Percentiles rank a stretch among this genome's conserved stretches.
These are phyloP conservation scores for Trichoderma guizhouense DNA, from an alignment of 2,329 filamentous ascomycete species.

Conservation along the genomic window DNA sequence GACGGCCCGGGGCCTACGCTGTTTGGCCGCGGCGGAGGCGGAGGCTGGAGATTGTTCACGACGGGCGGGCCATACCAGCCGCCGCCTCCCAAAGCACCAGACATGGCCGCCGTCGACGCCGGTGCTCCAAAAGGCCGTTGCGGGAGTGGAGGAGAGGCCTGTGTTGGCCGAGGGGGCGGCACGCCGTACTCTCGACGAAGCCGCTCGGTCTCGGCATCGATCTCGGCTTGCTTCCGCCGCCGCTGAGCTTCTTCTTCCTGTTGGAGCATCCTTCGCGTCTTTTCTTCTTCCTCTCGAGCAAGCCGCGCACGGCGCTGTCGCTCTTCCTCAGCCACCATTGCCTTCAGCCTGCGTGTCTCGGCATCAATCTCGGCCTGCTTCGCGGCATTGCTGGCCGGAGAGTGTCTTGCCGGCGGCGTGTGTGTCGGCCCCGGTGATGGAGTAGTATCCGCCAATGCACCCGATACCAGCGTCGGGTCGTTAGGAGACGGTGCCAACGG, in stretches of 20 bases:
- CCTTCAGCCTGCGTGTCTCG: slow-evolving; percentile 71
- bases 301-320: slow-evolving; percentile 54
- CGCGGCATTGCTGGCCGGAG: slow-evolving; percentile 24
- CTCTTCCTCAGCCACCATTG: slow-evolving; percentile 49
- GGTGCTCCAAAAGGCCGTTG: slow-evolving; percentile 25
- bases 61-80: slow-evolving; percentile 20
- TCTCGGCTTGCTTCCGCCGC: slow-evolving; percentile 51
- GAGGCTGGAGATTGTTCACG: slow-evolving; percentile 29
- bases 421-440: slow-evolving; percentile 22
- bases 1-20: slow-evolving; percentile 39
- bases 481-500: slow-evolving; percentile 30
- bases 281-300: slow-evolving; percentile 52
- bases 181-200: slow-evolving; percentile 67
- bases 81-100: slow-evolving; percentile 14
- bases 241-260: slow-evolving; percentile 60
- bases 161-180: slow-evolving; percentile 39
- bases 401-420: slow-evolving; percentile 18
- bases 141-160: slow-evolving; percentile 34
- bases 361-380: slow-evolving; percentile 56
- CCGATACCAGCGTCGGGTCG: slow-evolving; percentile 30
- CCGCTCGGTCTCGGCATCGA: slow-evolving; percentile 80
- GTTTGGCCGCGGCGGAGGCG: slow-evolving; percentile 42
- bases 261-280: slow-evolving; percentile 64
- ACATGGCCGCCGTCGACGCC: not conserved
- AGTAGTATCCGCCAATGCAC: slow-evolving; percentile 38